Evolutionary conservation across 805 yeast species (phyloP), one percentile per base, ranked within the genome.

Genomic region (Millerozyma acaciae): DNA sequence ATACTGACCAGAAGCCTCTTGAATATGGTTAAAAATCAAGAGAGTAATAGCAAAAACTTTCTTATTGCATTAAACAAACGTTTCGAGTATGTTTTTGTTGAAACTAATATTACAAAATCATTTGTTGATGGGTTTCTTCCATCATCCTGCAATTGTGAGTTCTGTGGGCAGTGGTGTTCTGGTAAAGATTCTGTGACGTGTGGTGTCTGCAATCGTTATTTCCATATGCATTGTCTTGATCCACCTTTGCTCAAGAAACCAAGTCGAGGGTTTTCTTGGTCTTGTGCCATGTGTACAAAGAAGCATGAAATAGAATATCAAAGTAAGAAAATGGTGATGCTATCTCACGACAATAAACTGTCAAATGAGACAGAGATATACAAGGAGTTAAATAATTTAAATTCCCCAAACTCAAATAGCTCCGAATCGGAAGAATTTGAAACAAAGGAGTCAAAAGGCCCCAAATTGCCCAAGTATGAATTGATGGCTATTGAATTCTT

Each of bases 251-350:
- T 74, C 33, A 75, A 75, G 42, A 84, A 84, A 48, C 96, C 96
- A 1, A 79, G 84, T 27, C 63, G 94, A 37, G 96, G 95, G 1
- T 84, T 86, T 51, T 84, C 87, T 6, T 89, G 96, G 96, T 73
- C 86, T 16, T 88, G 97, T 64, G 89, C 85, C 18, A 53, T 64
- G 4, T 88, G 97, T 60, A 69, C 80, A n/a, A 73, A 76, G 44
- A 70, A 64, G 20, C 71, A 73, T 32, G 82, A 78, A 29, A 41
- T 60, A 20, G 68, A 63, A 35, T 55, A 64, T 35, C 64, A 59
- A 34, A 54, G 55, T 43, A 68, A 54, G 44, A 57, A 56, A 22
- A 55, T 55, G 34, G 37, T 66, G 35, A 66, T 66, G 71, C 53
- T 66, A 27, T 57, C 67, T 9, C 60, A 58, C 34, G 71, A 66